These are phyloP conservation scores for Schizosaccharomyces cryophilus DNA, from an alignment of 805 yeast species.

Conservation along the genomic window DNA sequence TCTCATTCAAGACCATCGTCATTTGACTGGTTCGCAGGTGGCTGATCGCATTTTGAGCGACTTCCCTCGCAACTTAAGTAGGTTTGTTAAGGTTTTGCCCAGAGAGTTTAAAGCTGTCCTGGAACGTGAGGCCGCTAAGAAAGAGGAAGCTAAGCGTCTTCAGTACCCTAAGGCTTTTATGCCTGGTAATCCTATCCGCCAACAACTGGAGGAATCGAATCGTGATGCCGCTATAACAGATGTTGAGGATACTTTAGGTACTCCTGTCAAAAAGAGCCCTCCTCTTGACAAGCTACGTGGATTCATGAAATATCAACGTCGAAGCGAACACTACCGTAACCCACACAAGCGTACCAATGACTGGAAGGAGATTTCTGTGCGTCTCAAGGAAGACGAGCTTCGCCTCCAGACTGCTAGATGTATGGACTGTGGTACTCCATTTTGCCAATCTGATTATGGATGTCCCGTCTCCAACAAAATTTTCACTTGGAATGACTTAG, in stretches of 20 bases:
- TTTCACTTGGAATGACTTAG: constrained; percentile 95
- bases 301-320: constrained; percentile 78
- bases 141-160: constrained; percentile 35
- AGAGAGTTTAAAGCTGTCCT: constrained; percentile 73
- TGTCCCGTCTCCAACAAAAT: constrained; percentile 92
- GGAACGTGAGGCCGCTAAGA: constrained; percentile 43
- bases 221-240: constrained; percentile 51
- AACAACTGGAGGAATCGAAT: constrained; percentile 16
- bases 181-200: not conserved
- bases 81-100: constrained; percentile 71
- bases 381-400: constrained; percentile 67
- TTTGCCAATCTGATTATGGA: constrained; percentile 94
- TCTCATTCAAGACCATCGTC: constrained; percentile 75
- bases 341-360: constrained; percentile 56
- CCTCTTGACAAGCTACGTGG: constrained; percentile 64
- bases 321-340: constrained; percentile 64
- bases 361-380: constrained; percentile 73
- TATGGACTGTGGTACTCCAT: constrained; percentile 99
- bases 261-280: constrained; percentile 37
- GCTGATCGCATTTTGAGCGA: constrained; percentile 63
- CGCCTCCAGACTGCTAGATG: constrained; percentile 87
- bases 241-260: constrained; percentile 61
- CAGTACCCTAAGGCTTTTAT: constrained; percentile 12
- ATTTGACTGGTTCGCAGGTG: constrained; percentile 71
- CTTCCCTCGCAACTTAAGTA: constrained; percentile 67